phyloP scores from a whole-genome alignment of 495 filamentous ascomycete genomes.

The Tuber melanosporum region DNA sequence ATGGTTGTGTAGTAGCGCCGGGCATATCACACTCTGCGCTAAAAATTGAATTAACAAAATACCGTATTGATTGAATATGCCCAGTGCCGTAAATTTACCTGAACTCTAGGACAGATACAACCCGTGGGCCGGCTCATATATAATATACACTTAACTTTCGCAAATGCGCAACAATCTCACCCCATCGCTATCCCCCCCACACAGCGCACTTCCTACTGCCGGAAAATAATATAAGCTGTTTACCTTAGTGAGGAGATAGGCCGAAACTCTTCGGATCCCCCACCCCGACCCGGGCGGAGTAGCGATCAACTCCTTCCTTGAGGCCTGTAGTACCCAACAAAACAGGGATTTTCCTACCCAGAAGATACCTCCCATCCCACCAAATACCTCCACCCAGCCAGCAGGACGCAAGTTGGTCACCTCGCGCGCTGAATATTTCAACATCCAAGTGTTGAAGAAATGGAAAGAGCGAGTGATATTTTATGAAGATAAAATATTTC shows the following conservation, averaged over 20 bases:
- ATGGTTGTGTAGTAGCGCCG: not conserved
- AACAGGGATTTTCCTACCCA: too few species aligned
- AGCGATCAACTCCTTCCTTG: too few species aligned
- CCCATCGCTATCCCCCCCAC: not conserved
- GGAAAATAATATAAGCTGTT: not conserved
- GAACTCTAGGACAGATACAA: not conserved
- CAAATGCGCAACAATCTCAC: not conserved
- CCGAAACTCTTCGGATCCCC: not conserved
- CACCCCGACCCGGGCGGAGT: too few species aligned
- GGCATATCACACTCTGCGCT: not conserved
- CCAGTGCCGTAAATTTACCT: not conserved
- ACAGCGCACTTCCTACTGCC: not conserved
- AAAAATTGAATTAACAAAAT: not conserved
- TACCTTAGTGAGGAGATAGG: not conserved
- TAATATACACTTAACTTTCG: not conserved
- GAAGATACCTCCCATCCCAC: too few species aligned
- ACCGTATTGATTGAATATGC: not conserved
- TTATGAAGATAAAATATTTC: too few species aligned
- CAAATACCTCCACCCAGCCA: too few species aligned
- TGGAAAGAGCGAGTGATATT: too few species aligned
- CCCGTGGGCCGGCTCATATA: not conserved
- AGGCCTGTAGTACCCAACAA: too few species aligned
- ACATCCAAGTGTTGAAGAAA: too few species aligned
- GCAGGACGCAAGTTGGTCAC: too few species aligned
- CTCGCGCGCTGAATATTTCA: too few species aligned